phyloP scores from a whole-genome alignment of 2,329 filamentous ascomycete genomes.

The Fusarium poae region DNA sequence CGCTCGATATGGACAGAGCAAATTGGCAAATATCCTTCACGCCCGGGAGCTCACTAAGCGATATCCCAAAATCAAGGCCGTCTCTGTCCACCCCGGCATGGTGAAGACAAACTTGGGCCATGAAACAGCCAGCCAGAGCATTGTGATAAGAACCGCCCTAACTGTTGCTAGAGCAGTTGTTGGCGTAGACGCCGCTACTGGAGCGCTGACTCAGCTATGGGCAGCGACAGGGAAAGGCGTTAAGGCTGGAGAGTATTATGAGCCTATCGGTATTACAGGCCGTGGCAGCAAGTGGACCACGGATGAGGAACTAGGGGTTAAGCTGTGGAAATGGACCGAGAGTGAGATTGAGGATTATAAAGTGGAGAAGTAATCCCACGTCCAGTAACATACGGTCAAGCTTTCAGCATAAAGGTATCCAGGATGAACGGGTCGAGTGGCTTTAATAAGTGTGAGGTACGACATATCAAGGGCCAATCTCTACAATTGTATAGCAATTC shows the following conservation, averaged over 20 bases:
- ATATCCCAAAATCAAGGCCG: background rate
- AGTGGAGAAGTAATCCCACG: too few species aligned
- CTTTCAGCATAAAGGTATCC: too few species aligned
- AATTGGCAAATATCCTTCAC: background rate
- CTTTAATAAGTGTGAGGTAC: too few species aligned
- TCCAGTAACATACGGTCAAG: too few species aligned
- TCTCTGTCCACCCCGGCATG: background rate
- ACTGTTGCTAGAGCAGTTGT: background rate
- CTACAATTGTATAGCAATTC: too few species aligned
- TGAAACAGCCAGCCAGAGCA: background rate
- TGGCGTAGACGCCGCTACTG: background rate
- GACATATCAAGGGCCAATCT: too few species aligned
- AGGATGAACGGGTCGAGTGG: too few species aligned
- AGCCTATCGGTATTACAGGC: too few species aligned
- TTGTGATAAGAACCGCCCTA: background rate
- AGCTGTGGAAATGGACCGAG: conserved; percentile 1
- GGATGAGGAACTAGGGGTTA: too few species aligned
- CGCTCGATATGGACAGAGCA: background rate
- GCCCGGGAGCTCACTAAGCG: background rate
- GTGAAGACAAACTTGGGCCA: background rate
- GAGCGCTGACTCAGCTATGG: background rate
- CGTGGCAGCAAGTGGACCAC: too few species aligned
- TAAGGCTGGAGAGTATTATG: too few species aligned
- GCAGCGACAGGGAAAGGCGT: background rate
- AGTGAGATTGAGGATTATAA: background rate